Evolutionary conservation across 345 rosid species (phyloP).

Genomic region (Hirschfeldia incana): DNA sequence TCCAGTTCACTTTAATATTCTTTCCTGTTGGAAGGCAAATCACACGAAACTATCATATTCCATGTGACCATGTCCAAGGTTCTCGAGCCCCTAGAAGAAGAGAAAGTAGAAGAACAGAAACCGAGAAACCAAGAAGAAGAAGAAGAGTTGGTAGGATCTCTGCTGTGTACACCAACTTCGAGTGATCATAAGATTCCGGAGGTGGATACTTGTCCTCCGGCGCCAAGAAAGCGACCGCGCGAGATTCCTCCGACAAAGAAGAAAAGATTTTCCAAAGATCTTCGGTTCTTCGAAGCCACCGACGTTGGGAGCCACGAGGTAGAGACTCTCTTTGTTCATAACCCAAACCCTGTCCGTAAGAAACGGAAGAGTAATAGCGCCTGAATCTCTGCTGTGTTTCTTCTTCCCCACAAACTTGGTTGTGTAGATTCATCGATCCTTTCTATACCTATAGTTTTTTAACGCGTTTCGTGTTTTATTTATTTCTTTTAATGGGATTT

Average conservation of each 20-base stretch:
- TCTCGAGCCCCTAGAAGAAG: constrained; percentile 32
- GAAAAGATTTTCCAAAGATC: constrained; percentile 36
- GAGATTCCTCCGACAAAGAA: constrained; percentile 32
- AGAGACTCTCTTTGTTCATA: constrained; percentile 36
- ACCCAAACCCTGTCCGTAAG: constrained; percentile 23
- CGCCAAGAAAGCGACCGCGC: constrained; percentile 40
- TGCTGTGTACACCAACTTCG: constrained; percentile 35
- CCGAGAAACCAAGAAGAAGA: constrained; percentile 21
- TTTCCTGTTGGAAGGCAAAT: constrained; percentile 27
- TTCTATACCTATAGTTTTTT: constrained; percentile 19
- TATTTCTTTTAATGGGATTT: neutral
- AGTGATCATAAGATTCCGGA: constrained; percentile 41
- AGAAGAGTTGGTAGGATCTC: constrained; percentile 31
- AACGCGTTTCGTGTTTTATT: neutral
- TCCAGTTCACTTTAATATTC: constrained; percentile 14
- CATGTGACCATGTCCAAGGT: constrained; percentile 43
- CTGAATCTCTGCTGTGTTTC: constrained; percentile 14
- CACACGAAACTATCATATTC: constrained; percentile 29
- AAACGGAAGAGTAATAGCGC: constrained; percentile 33
- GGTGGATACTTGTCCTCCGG: constrained; percentile 37
- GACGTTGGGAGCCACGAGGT: constrained; percentile 36
- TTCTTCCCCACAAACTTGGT: neutral
- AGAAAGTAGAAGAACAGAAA: constrained; percentile 12
- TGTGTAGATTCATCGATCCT: constrained; percentile 16
- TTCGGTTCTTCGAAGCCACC: constrained; percentile 38